Evolutionary conservation across 106 monocot species (phyloP), one percentile per base, ranked within the genome.

Genomic region (Triglochin maritima): DNA sequence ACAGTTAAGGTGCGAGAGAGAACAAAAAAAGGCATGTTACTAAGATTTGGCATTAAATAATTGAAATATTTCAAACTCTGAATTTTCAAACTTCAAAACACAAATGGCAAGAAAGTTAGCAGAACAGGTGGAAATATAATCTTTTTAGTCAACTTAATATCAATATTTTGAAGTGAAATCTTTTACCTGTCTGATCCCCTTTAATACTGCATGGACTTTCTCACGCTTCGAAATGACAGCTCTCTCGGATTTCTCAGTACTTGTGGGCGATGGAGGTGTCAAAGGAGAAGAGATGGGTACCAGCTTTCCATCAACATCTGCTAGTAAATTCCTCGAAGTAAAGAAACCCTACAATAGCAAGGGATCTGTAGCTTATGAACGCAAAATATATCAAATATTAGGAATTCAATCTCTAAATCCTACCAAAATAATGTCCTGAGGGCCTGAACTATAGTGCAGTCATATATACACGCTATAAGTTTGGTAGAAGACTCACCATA

Each of bases 101-200:
- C 42, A 61, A 44, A 3, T 17, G 7, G 12, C 41, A 53, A 11
- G 5, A 10, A 4, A 47, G 64, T 63, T 46, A 63, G 17, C 16
- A 15, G 64, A 14, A 65, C 48, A 15, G 48, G 5, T 65, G 9
- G 9, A n/a, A 65, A 48, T 8, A 6, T 17, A 48, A 47, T 29
- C 29, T 29, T 29, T 29, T 29, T 29, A 29, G 29, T 29, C 29
- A 29, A 29, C 29, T 29, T 29, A 29, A 29, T 29, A 29, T 29
- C 29, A 29, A 0, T 29, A 29, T 29, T 29, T 29, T 29, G 1
- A 29, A 29, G 29, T 29, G 29, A 29, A 29, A 29, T 29, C 29
- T 29, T 29, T 7, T 56, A 76, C 76, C 76, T 76, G 76, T 67
- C 76, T 69, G 17, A 76, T 76, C 11, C 69, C 69, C 48, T 76